Percentiles rank a stretch among this genome's conserved stretches.
Evolutionary conservation across 139 green algal species (phyloP).

Genomic region (Mesotaenium endlicherianum): DNA sequence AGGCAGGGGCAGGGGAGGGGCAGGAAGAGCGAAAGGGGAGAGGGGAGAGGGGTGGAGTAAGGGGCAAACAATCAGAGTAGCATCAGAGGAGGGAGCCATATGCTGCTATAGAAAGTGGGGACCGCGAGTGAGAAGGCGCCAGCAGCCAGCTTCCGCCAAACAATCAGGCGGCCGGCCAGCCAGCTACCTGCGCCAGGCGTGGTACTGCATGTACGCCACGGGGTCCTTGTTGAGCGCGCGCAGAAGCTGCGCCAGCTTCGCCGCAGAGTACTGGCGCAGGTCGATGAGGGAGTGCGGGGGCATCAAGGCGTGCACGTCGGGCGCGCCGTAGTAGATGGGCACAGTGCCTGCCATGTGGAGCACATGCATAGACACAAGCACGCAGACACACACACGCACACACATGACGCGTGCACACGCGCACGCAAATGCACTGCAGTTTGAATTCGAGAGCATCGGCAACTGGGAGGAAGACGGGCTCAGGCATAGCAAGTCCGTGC

Average conservation of each 20-base stretch:
- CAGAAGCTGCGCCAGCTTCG: neutral
- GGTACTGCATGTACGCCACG: constrained; percentile 39
- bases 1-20: neutral
- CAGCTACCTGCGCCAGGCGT: constrained; percentile 28
- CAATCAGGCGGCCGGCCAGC: neutral
- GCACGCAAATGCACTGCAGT: too few species aligned
- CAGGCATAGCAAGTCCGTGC: too few species aligned
- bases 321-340: constrained; percentile 28
- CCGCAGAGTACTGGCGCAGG: neutral
- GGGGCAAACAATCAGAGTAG: neutral
- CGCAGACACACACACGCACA: too few species aligned
- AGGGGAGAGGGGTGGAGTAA: neutral
- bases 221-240: neutral
- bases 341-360: neutral
- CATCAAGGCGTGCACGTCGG: constrained; percentile 23
- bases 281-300: constrained; percentile 19
- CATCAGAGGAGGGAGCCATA: neutral
- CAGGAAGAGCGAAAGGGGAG: neutral
- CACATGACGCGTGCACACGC: too few species aligned
- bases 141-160: neutral
- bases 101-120: neutral
- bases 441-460: too few species aligned
- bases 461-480: too few species aligned
- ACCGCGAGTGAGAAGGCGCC: neutral
- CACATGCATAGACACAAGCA: too few species aligned